Evolutionary conservation across 768 basidiomycete genomes (phyloP), one percentile per base, ranked within the genome.

Genomic region (Hebeloma cylindrosporum): DNA sequence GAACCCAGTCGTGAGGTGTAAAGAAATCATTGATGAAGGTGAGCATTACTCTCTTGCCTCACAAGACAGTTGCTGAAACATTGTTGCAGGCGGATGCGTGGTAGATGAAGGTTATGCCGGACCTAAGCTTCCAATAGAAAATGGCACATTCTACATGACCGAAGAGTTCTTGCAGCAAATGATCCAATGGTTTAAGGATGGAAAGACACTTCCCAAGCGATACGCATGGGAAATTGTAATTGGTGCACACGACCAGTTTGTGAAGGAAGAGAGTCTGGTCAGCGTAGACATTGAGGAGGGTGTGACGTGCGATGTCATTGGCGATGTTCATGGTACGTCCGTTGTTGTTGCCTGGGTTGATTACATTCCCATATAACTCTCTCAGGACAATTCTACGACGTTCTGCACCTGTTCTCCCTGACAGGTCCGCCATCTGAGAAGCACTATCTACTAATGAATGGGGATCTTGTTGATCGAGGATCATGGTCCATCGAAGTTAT

Each of bases 401-500:
- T 98, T 52, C 68, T 94, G 41, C 85, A 98, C 68, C 73, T 99
- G 13, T 81, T 87, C 55, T 82, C 82, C 1, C 71, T 96, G 53
- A 96, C 94, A 0, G 92, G 89, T 11, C 77, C 82, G 44, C 96
- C 96, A 9, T 83, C 73, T 43, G 79, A 88, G 43, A 83, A 80
- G n/a, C 95, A 97, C 54, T 85, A 83, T 55, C 63, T 93, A 36
- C 67, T 94, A 39, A 93, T 93, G 85, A 93, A 92, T 61, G 90
- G 93, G 7, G 95, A 99, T 72, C 84, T 98, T 35, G 95, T 99
- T 27, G 95, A 99, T 64, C 82, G 95, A 50, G 94, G 94, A n/a
- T 90, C 88, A 20, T 93, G 91, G 90, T 90, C 88, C 8, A 83
- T 91, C 45, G 93, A 93, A 65, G 90, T 98, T 46, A 93, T 94